Evolutionary conservation across 1,139 yeast genomes (phyloP).

Genomic region (Yamadazyma membranifaciens): DNA sequence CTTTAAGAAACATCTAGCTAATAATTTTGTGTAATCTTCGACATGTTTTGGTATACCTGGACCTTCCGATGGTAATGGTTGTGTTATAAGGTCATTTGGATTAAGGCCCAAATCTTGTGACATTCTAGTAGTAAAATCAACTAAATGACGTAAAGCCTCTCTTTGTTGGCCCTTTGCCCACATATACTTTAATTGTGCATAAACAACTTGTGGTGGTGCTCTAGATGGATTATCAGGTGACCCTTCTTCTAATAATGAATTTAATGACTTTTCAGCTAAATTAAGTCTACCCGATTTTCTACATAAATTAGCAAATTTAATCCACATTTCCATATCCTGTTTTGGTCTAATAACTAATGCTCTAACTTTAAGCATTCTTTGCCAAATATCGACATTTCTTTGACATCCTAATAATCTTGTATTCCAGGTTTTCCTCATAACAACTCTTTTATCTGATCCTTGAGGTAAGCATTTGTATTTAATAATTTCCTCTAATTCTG

Average conservation of each 20-base stretch:
- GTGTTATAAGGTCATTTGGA: constrained; percentile 79
- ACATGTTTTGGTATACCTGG: constrained; percentile 77
- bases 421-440: constrained; percentile 92
- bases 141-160: constrained; percentile 82
- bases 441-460: constrained; percentile 71
- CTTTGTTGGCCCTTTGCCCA: constrained; percentile 93
- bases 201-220: constrained; percentile 94
- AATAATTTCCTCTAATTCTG: constrained; percentile 94
- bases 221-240: constrained; percentile 62
- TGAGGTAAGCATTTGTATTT: constrained; percentile 82
- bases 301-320: constrained; percentile 93
- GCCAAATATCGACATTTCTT: constrained; percentile 97
- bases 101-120: constrained; percentile 82
- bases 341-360: constrained; percentile 93
- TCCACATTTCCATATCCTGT: constrained; percentile 98
- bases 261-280: constrained; percentile 87
- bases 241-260: constrained; percentile 66
- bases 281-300: constrained; percentile 91
- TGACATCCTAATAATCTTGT: constrained; percentile 91
- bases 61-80: constrained; percentile 76
- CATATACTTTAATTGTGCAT: constrained; percentile 93
- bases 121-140: constrained; percentile 89
- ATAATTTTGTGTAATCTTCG: constrained; percentile 77
- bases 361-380: constrained; percentile 88
- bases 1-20: constrained; percentile 92